Base-by-base conservation (phyloP, 139 green algal genomes). In the Diplosphaera chodatii region DNA sequence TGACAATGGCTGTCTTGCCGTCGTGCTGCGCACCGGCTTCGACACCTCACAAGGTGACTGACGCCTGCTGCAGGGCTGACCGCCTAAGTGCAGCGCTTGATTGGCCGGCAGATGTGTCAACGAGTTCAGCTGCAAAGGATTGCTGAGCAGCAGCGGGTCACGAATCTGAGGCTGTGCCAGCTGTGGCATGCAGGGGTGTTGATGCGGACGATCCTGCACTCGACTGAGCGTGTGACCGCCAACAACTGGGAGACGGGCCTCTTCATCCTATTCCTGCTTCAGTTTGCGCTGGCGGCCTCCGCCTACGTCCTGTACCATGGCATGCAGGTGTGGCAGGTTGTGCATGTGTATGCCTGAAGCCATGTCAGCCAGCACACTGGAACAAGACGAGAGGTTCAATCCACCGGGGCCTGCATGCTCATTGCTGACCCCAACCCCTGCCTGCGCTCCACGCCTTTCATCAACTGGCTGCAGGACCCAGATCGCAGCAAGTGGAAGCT, bases 171-270 rank as follows among this genome's bases (percentile, higher is more conserved):
- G n/a, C n/a, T n/a, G n/a, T n/a, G n/a, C n/a, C n/a, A n/a, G n/a
- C n/a, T n/a, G n/a, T n/a, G n/a, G n/a, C n/a, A n/a, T 73, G 55
- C 76, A 90, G 81, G 85, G 32, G 87, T 89, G 40, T 86, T 99
- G 34, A 98, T 99, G 95, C 90, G 95, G 72, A 99, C 92, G 62
- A 99, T 99, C 73, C 80, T 99, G 37, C 96, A 96, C 84, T 93
- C 86, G 65, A 96, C 91, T 0, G 95, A 99, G 79, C 82, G 88
- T 4, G 86, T 98, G 13, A 95, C 84, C 0, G 95, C 95, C 74
- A 98, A 98, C 86, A 97, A 84, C 74, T 82, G 77, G 69, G 95
- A 99, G 87, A 91, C 91, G 1, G 94, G 91, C 32, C 63, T 96
- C 37, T 99, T 99, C 86, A 99, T 99, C 85, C 68, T 91, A 27